Conservation (phyloP, 192 early-diverging fungal species). For the Coemansia sp. region DNA sequence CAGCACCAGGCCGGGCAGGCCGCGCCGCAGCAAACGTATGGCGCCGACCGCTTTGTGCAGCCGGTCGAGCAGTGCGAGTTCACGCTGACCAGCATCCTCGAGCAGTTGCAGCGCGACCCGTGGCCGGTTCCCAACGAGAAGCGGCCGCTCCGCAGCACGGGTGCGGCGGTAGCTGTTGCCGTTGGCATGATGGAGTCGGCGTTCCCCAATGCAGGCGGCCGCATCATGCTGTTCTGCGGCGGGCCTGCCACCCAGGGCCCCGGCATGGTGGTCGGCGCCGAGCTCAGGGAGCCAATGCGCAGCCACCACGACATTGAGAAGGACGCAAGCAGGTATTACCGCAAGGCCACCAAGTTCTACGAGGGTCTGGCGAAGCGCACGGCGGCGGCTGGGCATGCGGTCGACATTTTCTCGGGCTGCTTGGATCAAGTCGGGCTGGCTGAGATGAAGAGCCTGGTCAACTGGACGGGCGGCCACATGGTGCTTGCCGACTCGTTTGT, state of each 20-base stretch:
- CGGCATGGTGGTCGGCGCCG: slow-evolving; percentile 88
- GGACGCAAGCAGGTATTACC: slow-evolving; percentile 87
- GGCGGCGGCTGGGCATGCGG: slow-evolving; percentile 81
- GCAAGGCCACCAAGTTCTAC: slow-evolving; percentile 95
- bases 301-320: slow-evolving; percentile 99
- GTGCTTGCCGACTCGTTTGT: slow-evolving; percentile 95
- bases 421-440: slow-evolving; percentile 95
- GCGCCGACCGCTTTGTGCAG: slow-evolving; percentile 76
- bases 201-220: slow-evolving; percentile 87
- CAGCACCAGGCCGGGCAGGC: slow-evolving; percentile 23
- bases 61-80: slow-evolving; percentile 96
- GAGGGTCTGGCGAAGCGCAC: slow-evolving; percentile 84
- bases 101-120: slow-evolving; percentile 96
- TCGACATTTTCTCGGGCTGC: slow-evolving; percentile 98
- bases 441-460: slow-evolving; percentile 93
- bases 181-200: slow-evolving; percentile 89
- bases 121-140: slow-evolving; percentile 92
- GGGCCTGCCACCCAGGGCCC: slow-evolving; percentile 94
- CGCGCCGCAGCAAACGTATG: slow-evolving; percentile 46
- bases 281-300: slow-evolving; percentile 90
- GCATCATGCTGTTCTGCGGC: slow-evolving; percentile 91
- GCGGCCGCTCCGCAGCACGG: slow-evolving; percentile 90
- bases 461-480: slow-evolving; percentile 88
- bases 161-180: slow-evolving; percentile 90
- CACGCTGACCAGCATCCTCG: slow-evolving; percentile 87